phyloP scores from a whole-genome alignment of 108 stramenopile genomes.

The Cyclotella sp. region DNA sequence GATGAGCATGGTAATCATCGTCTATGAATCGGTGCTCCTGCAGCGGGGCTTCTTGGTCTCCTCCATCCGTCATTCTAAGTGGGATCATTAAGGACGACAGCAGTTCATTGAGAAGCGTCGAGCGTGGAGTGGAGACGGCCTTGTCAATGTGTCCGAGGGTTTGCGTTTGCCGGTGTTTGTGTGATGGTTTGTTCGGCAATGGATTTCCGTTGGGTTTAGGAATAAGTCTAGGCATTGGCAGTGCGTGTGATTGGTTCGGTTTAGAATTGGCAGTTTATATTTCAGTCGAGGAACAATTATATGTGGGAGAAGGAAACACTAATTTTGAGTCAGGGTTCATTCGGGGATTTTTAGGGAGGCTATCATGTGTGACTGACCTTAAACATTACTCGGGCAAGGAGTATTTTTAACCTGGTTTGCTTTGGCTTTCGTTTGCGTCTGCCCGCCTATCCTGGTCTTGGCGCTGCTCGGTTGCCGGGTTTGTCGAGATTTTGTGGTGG shows the following conservation, averaged over 20 bases:
- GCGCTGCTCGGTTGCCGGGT: too few species aligned
- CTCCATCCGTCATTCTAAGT: constrained; percentile 10
- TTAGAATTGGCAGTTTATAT: neutral
- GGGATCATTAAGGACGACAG: constrained; percentile 7
- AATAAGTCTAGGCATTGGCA: constrained; percentile 4
- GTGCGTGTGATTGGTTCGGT: neutral
- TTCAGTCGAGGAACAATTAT: neutral
- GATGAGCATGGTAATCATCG: neutral
- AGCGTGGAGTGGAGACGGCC: neutral
- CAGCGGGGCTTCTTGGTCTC: neutral
- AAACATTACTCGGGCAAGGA: neutral
- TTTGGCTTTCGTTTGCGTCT: too few species aligned
- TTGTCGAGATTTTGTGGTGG: too few species aligned
- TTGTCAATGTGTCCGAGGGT: neutral
- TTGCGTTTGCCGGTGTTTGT: neutral
- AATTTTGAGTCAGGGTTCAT: constrained; percentile 9
- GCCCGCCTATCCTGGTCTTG: too few species aligned
- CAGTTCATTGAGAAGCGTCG: neutral
- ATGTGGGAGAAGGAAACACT: neutral
- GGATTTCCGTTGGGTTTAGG: neutral
- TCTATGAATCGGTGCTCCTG: neutral
- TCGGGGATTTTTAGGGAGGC: constrained; percentile 2
- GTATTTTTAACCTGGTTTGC: too few species aligned
- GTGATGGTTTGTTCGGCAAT: neutral
- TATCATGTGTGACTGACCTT: neutral